Conservation (phyloP, 495 filamentous ascomycete species). For the Talaromyces thailandensis region DNA sequence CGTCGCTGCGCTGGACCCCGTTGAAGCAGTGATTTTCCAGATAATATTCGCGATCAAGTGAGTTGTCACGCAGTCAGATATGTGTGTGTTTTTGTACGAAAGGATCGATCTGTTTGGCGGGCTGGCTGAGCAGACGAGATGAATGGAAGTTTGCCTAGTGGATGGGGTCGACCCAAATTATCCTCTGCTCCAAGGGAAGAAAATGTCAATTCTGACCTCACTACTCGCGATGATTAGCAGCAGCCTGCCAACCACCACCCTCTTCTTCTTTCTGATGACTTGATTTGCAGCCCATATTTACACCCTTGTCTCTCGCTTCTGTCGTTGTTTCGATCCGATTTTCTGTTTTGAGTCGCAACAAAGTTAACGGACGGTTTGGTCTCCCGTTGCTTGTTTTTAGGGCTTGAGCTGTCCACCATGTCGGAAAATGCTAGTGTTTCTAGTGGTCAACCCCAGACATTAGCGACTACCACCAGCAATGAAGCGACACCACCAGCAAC, state of each 20-base stretch:
- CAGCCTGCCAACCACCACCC: conserved; percentile 3
- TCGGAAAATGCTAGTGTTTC: conserved; percentile 69
- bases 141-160: neutral
- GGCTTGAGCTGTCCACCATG: conserved; percentile 33
- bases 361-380: conserved; percentile 6
- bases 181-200: neutral
- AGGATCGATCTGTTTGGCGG: neutral
- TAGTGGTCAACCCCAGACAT: conserved; percentile 36
- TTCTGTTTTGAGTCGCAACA: neutral
- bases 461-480: conserved; percentile 8
- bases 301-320: neutral
- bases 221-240: neutral
- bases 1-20: neutral
- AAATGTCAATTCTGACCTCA: conserved; percentile 2
- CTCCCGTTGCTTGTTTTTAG: neutral
- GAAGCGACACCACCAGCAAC: conserved; percentile 42
- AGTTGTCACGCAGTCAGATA: neutral
- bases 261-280: neutral
- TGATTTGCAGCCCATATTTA: neutral
- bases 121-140: neutral
- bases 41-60: neutral
- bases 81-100: neutral
- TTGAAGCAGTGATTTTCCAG: neutral
- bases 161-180: conserved; percentile 3
- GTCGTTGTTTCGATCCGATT: neutral